Evolutionary conservation across 257 asterid genomes (phyloP), one percentile per base, ranked within the genome.

Genomic region (Solanum appendiculatum): DNA sequence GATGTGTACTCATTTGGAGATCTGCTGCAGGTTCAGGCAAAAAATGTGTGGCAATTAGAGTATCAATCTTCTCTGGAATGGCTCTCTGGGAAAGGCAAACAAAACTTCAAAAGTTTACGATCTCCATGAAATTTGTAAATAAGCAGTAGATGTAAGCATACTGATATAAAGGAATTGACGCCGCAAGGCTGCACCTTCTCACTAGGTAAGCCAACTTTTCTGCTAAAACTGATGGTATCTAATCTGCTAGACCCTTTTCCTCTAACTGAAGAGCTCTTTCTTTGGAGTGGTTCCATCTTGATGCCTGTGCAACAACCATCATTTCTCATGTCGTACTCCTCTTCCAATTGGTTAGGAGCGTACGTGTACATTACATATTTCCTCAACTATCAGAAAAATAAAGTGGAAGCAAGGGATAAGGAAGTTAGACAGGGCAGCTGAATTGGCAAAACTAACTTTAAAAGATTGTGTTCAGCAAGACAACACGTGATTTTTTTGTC

Each of bases 321-420:
- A 54, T 90, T 88, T 70, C 90, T 86, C 85, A 86, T 92, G 70
- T 58, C 73, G 85, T 88, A 25, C 42, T 88, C 86, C 60, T 91
- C 98, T 88, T 92, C 96, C 91, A 94, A 77, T 78, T 93, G 86
- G 90, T 92, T 87, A 86, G 91, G 89, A 48, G 93, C 97, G 94
- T 97, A 96, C 33, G 96, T 96, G 93, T 90, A 95, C 92, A 91
- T 90, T 75, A 96, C 99, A 86, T 96, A 96, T 85, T 90, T 96
- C 88, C 99, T 91, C 92, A 96, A 87, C 99, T 96, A 86, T 77
- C 87, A 33, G 86, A 86, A 74, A 89, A 86, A 70, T 46, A 72
- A 16, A 48, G 58, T 23, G 34, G 68, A 44, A 46, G 37, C 48
- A 33, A 48, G 54, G 89, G 85, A 58, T 83, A 69, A 86, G 46